Evolutionary conservation across 2,329 filamentous ascomycete genomes (phyloP).

Genomic region (Fusarium compactum): DNA sequence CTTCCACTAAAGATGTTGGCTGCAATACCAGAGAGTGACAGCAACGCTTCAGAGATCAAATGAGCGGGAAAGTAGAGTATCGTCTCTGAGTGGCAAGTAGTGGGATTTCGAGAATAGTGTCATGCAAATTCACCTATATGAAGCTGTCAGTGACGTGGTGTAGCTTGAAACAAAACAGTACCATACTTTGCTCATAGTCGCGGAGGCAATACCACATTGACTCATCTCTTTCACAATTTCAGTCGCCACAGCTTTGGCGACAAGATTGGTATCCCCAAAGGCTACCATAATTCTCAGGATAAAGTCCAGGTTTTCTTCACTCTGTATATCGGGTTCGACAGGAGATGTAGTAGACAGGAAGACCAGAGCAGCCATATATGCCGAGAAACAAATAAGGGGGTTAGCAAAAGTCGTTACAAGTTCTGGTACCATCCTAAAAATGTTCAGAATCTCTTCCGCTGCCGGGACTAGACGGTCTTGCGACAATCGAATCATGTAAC

Average conservation of each 20-base stretch:
- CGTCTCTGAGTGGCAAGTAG: slow-evolving; percentile 15
- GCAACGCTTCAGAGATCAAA: not conserved
- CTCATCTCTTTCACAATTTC: slow-evolving; percentile 23
- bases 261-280: slow-evolving; percentile 5
- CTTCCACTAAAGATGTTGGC: not conserved
- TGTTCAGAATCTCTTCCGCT: slow-evolving; percentile 19
- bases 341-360: slow-evolving; percentile 3
- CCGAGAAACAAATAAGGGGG: slow-evolving; percentile 21
- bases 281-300: slow-evolving; percentile 12
- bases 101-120: not conserved
- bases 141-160: not conserved
- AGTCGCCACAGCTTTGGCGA: slow-evolving; percentile 1
- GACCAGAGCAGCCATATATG: slow-evolving; percentile 21
- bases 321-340: not conserved
- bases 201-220: slow-evolving; percentile 3
- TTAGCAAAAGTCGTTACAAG: slow-evolving; percentile 9
- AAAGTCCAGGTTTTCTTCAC: slow-evolving; percentile 9
- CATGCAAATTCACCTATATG: not conserved
- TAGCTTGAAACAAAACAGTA: too few relatives aligned
- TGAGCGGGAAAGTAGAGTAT: not conserved
- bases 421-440: slow-evolving; percentile 21
- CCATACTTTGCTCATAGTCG: slow-evolving; percentile 10
- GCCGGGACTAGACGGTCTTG: slow-evolving; percentile 21
- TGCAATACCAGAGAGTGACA: too few relatives aligned
- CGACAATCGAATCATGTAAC: slow-evolving; percentile 16